A percentile compares a stretch with the other conserved stretches of the same genome.
phyloP scores from a whole-genome alignment of 441 rosid species.

The Kokia cookei region DNA sequence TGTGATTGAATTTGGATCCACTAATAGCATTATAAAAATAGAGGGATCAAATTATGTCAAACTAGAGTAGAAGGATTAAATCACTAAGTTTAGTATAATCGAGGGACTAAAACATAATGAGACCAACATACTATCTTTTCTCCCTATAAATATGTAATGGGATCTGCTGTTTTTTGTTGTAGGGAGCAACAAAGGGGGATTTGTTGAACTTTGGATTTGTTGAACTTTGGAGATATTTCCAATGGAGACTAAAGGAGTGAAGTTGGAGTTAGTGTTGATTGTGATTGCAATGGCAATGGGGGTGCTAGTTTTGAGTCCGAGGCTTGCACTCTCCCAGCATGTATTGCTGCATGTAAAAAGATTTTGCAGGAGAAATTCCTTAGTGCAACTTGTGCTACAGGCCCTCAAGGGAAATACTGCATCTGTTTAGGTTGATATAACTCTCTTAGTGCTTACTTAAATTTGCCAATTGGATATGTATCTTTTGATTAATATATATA shows the following conservation, averaged over 20 bases:
- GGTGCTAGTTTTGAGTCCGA: constrained; percentile 10
- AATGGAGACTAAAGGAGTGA: constrained; percentile 15
- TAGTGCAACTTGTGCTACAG: constrained; percentile 25
- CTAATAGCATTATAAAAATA: not conserved
- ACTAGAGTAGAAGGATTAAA: too few relatives aligned
- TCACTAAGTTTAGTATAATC: not conserved
- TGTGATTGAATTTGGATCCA: not conserved
- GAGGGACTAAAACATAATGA: not conserved
- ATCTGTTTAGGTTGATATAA: constrained; percentile 27
- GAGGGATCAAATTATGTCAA: not conserved
- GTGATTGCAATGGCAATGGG: not conserved
- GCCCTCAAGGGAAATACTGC: constrained; percentile 29
- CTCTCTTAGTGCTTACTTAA: not conserved
- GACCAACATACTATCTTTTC: constrained; percentile 2
- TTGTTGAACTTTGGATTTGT: not conserved
- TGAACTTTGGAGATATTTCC: not conserved
- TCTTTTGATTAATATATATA: too few relatives aligned
- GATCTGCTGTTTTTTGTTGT: not conserved
- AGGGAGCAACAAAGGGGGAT: not conserved
- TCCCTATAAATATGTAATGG: constrained; percentile 16
- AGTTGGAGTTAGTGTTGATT: not conserved
- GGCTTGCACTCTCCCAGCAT: constrained; percentile 20
- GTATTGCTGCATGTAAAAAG: constrained; percentile 31
- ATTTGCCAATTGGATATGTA: not conserved
- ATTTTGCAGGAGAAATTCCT: constrained; percentile 22